Conservation (phyloP, 1,284 basidiomycete species). For the Neonothopanus nambi region DNA sequence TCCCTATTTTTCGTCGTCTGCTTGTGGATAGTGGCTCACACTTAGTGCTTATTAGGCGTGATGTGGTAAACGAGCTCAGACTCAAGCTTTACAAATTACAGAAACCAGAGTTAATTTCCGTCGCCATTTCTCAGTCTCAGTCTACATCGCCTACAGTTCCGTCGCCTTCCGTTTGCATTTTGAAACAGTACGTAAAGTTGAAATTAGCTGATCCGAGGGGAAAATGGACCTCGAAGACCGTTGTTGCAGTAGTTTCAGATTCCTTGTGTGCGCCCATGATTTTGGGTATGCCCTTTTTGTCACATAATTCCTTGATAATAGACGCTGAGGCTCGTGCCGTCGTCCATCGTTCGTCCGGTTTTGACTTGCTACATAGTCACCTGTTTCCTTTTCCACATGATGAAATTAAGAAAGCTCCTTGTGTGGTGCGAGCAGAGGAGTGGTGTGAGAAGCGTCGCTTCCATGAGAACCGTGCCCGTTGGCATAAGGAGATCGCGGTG, state of each 20-base stretch:
- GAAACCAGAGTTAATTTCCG: constrained; percentile 20
- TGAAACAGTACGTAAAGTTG: background rate
- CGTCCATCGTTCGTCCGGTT: constrained; percentile 20
- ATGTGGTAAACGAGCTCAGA: background rate
- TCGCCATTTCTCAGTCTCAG: constrained; percentile 14
- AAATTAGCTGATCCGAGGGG: background rate
- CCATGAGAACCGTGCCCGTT: background rate
- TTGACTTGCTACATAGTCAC: constrained; percentile 25
- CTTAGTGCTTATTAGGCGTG: background rate
- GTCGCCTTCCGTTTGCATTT: background rate
- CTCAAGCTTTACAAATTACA: background rate
- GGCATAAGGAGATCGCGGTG: background rate
- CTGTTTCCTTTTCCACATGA: background rate
- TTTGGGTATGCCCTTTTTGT: constrained; percentile 29
- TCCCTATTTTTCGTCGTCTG: background rate
- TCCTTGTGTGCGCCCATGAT: constrained; percentile 17
- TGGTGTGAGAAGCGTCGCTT: background rate
- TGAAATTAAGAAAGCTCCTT: too few relatives aligned
- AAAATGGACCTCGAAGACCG: background rate
- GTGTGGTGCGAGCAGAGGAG: background rate
- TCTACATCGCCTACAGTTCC: background rate
- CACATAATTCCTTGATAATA: constrained; percentile 24
- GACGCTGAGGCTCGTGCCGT: constrained; percentile 21
- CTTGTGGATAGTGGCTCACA: background rate
- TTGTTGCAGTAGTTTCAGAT: background rate